phyloP scores from a whole-genome alignment of 768 basidiomycete genomes.

The Tubosaeta sp. region DNA sequence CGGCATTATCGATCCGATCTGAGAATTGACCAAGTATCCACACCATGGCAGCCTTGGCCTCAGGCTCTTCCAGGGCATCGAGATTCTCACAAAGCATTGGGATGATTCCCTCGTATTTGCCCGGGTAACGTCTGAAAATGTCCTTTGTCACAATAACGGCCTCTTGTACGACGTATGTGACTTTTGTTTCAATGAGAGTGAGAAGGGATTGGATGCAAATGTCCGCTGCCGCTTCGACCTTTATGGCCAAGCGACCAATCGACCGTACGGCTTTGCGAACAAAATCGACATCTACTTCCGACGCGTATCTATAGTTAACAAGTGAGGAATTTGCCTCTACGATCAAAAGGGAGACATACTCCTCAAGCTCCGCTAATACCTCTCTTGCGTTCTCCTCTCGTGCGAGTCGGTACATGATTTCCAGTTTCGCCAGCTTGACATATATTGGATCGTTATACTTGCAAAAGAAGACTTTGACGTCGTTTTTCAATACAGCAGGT shows the following conservation, averaged over 20 bases:
- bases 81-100: slow-evolving; percentile 90
- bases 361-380: slow-evolving; percentile 91
- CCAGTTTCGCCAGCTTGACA: slow-evolving; percentile 95
- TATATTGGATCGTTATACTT: slow-evolving; percentile 99
- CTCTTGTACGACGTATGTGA: slow-evolving; percentile 96
- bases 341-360: slow-evolving; percentile 48
- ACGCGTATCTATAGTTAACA: slow-evolving; percentile 71
- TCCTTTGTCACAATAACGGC: slow-evolving; percentile 97
- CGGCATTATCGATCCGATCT: slow-evolving; percentile 90
- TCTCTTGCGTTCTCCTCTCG: slow-evolving; percentile 92
- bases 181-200: slow-evolving; percentile 85
- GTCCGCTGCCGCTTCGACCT: slow-evolving; percentile 86
- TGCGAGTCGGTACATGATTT: slow-evolving; percentile 97
- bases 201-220: slow-evolving; percentile 85
- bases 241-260: slow-evolving; percentile 97
- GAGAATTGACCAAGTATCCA: slow-evolving; percentile 99
- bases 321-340: neutral
- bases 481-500: slow-evolving; percentile 88
- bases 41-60: slow-evolving; percentile 95
- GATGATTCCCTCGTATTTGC: slow-evolving; percentile 94
- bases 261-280: slow-evolving; percentile 97
- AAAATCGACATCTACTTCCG: slow-evolving; percentile 97
- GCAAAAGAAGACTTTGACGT: slow-evolving; percentile 99
- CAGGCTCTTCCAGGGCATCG: slow-evolving; percentile 89
- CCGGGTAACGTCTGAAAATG: slow-evolving; percentile 95